Percentiles rank a stretch among this genome's conserved stretches.
These are phyloP conservation scores for Barnettozyma siamensis DNA, from an alignment of 805 yeast genomes.

Conservation along the genomic window DNA sequence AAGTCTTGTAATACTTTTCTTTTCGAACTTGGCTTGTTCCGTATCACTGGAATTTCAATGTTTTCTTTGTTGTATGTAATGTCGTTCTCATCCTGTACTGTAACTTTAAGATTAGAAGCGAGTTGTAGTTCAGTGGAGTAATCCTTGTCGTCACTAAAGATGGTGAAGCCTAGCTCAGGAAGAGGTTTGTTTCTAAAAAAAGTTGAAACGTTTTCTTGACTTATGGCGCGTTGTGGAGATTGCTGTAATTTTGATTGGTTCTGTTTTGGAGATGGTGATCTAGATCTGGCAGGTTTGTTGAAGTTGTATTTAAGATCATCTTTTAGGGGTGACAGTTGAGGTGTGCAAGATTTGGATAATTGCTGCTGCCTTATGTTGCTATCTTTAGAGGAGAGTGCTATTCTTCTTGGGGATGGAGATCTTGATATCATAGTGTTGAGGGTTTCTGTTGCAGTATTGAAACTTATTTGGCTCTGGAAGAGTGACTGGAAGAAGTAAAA, in stretches of 20 bases:
- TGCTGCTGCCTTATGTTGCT: conserved; percentile 15
- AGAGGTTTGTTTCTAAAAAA: conserved; percentile 4
- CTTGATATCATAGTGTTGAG: conserved; percentile 6
- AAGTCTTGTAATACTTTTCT: conserved; percentile 14
- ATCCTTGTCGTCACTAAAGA: conserved; percentile 22
- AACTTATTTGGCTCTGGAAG: too few species aligned
- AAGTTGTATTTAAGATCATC: not conserved
- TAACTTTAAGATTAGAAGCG: conserved; percentile 9
- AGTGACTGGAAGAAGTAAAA: too few species aligned
- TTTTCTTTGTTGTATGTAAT: conserved; percentile 17
- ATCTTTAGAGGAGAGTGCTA: conserved; percentile 23
- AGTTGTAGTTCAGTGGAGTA: conserved; percentile 16
- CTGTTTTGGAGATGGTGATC: conserved; percentile 8
- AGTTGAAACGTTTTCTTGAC: not conserved
- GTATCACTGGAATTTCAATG: not conserved
- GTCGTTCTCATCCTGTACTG: conserved; percentile 17
- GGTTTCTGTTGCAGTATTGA: too few species aligned
- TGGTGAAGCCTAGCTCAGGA: conserved; percentile 19
- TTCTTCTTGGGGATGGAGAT: conserved; percentile 21
- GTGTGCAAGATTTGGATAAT: conserved; percentile 11
- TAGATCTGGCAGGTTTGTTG: conserved; percentile 5
- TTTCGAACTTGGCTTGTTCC: not conserved
- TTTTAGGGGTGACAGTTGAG: conserved; percentile 13
- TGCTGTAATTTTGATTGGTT: not conserved
- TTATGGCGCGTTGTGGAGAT: conserved; percentile 4